Percentiles rank a stretch among this genome's conserved stretches.
Evolutionary conservation across 2,329 filamentous ascomycete species (phyloP).

Genomic region (Aureobasidium sp.): DNA sequence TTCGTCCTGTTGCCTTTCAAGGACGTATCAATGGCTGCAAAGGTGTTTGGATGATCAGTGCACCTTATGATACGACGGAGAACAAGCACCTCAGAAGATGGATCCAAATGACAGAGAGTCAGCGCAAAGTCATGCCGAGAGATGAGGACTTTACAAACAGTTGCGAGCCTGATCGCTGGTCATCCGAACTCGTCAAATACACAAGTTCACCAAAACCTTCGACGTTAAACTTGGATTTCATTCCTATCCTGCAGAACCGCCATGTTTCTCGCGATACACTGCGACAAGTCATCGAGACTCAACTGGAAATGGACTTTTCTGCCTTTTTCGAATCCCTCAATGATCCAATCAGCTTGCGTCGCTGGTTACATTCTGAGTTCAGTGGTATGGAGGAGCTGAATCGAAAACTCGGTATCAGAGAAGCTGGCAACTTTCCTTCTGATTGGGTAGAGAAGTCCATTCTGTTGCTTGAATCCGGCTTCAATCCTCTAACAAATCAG

Average conservation of each 20-base stretch:
- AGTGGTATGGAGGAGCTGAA: constrained; percentile 32
- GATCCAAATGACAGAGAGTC: constrained; percentile 59
- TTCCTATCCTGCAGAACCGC: constrained; percentile 58
- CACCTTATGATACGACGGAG: constrained; percentile 35
- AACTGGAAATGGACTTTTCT: constrained; percentile 46
- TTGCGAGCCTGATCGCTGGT: constrained; percentile 45
- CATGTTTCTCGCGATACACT: constrained; percentile 43
- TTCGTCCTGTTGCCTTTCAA: constrained; percentile 59
- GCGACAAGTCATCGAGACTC: constrained; percentile 40
- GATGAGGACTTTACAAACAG: constrained; percentile 39
- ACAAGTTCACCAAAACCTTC: constrained; percentile 44
- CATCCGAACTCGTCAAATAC: constrained; percentile 54
- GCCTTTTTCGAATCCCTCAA: constrained; percentile 45
- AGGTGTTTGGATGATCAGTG: constrained; percentile 63
- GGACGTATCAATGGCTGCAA: constrained; percentile 65
- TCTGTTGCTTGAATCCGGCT: constrained; percentile 43
- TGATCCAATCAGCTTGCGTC: constrained; percentile 42
- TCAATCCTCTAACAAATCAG: constrained; percentile 16
- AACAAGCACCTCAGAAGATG: constrained; percentile 40
- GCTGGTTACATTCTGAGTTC: constrained; percentile 46
- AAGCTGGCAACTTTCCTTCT: constrained; percentile 44
- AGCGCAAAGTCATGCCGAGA: constrained; percentile 54
- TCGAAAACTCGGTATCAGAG: constrained; percentile 27
- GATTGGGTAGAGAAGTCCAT: constrained; percentile 45
- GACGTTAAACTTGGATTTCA: constrained; percentile 57